Evolutionary conservation across 345 rosid species (phyloP).

Genomic region (Psidium friedrichsthalianum): DNA sequence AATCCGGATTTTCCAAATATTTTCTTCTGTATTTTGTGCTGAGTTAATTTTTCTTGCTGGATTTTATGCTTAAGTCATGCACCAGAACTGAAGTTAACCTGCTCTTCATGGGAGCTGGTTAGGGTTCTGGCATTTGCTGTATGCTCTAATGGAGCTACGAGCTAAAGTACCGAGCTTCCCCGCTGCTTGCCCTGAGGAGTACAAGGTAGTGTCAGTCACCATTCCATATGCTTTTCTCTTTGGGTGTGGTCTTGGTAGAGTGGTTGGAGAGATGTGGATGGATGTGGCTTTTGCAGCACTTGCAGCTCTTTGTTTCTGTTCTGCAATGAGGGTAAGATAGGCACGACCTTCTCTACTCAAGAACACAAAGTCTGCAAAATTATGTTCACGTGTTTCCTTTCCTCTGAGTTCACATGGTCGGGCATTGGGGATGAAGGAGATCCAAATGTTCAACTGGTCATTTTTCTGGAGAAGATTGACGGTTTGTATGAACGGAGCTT

Average conservation of each 20-base stretch:
- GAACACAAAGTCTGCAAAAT: not conserved
- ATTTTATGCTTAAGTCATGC: not conserved
- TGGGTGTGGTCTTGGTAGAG: not conserved
- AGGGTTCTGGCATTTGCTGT: not conserved
- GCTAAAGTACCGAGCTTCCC: not conserved
- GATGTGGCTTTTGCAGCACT: not conserved
- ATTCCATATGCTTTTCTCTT: not conserved
- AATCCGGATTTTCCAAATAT: not conserved
- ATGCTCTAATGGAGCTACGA: not conserved
- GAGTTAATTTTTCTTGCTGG: not conserved
- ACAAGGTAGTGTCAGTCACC: not conserved
- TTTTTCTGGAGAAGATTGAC: not conserved
- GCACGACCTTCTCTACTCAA: not conserved
- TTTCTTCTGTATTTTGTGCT: not conserved
- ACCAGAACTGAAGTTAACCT: not conserved
- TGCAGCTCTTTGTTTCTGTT: not conserved
- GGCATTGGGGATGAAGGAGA: not conserved
- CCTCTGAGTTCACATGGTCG: not conserved
- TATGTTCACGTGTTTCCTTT: not conserved
- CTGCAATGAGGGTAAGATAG: not conserved
- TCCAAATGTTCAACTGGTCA: not conserved
- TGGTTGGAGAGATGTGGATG: not conserved
- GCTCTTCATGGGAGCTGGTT: not conserved
- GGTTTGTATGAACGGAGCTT: not conserved
- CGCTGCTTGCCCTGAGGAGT: not conserved